phyloP scores from a whole-genome alignment of 2,329 filamentous ascomycete species.

The Emericellopsis cladophorae region DNA sequence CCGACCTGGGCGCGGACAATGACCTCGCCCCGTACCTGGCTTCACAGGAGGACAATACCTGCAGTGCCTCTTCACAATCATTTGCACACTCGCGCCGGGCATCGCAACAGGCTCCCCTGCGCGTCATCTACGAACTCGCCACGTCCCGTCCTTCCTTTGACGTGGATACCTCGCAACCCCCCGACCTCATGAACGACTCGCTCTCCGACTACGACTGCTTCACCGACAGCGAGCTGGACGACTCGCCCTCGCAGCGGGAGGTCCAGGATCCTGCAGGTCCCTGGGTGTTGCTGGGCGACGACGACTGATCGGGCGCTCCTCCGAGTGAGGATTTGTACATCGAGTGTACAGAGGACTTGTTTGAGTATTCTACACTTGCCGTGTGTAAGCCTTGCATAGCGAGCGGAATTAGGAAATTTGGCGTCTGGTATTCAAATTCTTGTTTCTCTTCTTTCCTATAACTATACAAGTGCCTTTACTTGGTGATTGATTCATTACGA shows the following conservation, averaged over 20 bases:
- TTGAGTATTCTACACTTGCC: too few species aligned
- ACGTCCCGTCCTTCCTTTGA: constrained; percentile 18
- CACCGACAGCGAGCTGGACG: constrained; percentile 21
- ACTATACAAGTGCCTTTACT: too few species aligned
- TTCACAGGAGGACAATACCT: background rate
- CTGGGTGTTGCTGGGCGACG: constrained; percentile 32
- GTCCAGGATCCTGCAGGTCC: constrained; percentile 17
- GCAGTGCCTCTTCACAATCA: background rate
- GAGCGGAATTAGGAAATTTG: too few species aligned
- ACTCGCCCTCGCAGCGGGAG: constrained; percentile 16
- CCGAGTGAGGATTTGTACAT: constrained; percentile 5
- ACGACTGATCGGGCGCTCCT: constrained; percentile 24
- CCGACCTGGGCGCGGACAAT: constrained; percentile 26
- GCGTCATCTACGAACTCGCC: constrained; percentile 26
- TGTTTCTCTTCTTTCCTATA: background rate
- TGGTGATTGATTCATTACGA: too few species aligned
- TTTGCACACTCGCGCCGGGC: background rate
- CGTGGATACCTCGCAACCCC: constrained; percentile 21
- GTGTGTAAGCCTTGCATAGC: too few species aligned
- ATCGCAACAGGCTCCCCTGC: constrained; percentile 13
- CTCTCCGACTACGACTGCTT: constrained; percentile 22
- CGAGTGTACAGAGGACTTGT: too few species aligned
- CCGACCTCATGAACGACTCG: constrained; percentile 18
- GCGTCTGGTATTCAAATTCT: background rate
- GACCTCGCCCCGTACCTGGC: constrained; percentile 22